phyloP scores from a whole-genome alignment of 371 early-diverging fungal species.

The Mucor indicus region DNA sequence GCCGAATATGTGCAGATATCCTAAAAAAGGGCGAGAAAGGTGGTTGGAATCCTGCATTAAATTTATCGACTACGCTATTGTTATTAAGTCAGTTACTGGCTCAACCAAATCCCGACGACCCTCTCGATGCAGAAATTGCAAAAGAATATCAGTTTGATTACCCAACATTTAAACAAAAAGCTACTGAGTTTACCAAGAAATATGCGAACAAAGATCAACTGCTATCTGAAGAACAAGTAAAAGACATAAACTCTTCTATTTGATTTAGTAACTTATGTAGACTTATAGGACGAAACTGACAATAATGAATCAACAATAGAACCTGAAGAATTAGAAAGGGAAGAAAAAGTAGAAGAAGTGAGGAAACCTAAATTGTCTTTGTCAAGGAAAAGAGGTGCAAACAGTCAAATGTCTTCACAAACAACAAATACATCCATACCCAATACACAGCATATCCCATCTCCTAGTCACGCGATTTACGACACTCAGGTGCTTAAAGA shows the following conservation, averaged over 20 bases:
- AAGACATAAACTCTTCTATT: not conserved
- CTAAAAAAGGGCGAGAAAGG: conserved; percentile 48
- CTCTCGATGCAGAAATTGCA: conserved; percentile 52
- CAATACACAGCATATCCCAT: no score
- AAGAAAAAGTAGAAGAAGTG: not conserved
- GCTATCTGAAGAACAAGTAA: not conserved
- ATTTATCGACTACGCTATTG: conserved; percentile 38
- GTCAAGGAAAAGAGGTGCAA: no score
- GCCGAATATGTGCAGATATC: conserved; percentile 56
- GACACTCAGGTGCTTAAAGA: no score
- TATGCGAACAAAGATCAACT: conserved; percentile 16
- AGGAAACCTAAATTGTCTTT: not conserved
- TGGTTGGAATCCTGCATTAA: conserved; percentile 52
- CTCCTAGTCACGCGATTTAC: no score
- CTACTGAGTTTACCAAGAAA: conserved; percentile 32
- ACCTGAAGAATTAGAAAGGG: no score
- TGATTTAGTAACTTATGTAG: no score
- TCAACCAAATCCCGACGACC: conserved; percentile 60
- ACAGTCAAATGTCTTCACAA: no score
- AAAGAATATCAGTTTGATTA: conserved; percentile 39
- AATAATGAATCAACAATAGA: no score
- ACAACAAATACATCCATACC: no score
- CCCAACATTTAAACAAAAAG: conserved; percentile 33
- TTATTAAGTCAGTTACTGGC: conserved; percentile 42
- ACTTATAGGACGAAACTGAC: no score